phyloP scores from a whole-genome alignment of 805 yeast species.

The Saccharomycopsis oosterbeekiorum region DNA sequence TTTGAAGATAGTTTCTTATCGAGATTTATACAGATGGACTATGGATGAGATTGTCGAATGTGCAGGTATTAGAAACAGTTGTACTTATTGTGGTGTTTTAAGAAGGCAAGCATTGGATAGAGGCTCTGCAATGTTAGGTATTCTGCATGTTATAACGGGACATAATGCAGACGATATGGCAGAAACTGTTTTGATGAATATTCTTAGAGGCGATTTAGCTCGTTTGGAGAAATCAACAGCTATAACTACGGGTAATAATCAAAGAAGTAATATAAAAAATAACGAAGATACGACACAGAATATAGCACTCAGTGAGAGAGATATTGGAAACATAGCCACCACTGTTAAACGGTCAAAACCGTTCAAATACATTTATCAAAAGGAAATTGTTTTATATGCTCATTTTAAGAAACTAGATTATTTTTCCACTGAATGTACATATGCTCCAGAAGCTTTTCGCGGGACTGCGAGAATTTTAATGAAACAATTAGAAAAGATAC shows the following conservation, averaged over 20 bases:
- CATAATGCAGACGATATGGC: constrained; percentile 99
- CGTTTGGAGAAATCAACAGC: constrained; percentile 81
- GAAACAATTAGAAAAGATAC: constrained; percentile 78
- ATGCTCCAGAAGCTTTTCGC: constrained; percentile 97
- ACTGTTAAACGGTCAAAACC: constrained; percentile 81
- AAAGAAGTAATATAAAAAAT: neutral
- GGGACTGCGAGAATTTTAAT: constrained; percentile 93
- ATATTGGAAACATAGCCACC: neutral
- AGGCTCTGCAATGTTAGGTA: constrained; percentile 81
- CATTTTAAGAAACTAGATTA: constrained; percentile 93
- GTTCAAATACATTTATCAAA: constrained; percentile 89
- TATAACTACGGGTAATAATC: constrained; percentile 28
- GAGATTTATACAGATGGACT: constrained; percentile 90
- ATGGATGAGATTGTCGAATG: constrained; percentile 97
- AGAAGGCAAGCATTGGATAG: constrained; percentile 94
- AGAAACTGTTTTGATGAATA: constrained; percentile 92
- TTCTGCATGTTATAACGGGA: constrained; percentile 91
- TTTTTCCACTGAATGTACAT: constrained; percentile 94
- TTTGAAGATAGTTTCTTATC: constrained; percentile 71
- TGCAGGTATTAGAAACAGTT: constrained; percentile 87
- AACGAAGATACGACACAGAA: neutral
- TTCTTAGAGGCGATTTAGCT: constrained; percentile 92
- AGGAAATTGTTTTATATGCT: constrained; percentile 94
- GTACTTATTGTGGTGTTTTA: constrained; percentile 97
- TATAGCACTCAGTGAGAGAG: constrained; percentile 20